Conservation (phyloP, 768 basidiomycete species). For the Boletus pseudopeckii region DNA sequence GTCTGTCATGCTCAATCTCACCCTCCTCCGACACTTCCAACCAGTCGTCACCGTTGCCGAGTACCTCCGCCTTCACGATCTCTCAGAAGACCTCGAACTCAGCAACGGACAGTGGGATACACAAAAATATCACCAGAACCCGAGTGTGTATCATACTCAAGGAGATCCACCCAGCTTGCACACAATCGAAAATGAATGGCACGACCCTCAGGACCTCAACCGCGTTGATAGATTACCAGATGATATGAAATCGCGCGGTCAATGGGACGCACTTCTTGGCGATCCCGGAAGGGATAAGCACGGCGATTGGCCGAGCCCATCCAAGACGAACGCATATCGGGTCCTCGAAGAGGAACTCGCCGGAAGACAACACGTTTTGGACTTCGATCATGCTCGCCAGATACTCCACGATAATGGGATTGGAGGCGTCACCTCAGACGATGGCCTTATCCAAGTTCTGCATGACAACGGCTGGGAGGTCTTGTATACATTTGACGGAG, state of each 20-base stretch:
- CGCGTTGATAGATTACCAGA: conserved; percentile 38
- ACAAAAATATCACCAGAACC: conserved; percentile 30
- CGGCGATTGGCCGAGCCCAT: conserved; percentile 24
- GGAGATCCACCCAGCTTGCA: conserved; percentile 27
- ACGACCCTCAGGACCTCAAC: conserved; percentile 34
- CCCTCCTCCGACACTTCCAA: conserved; percentile 36
- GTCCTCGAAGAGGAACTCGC: conserved; percentile 17
- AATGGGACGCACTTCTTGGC: conserved; percentile 23
- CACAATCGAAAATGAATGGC: conserved; percentile 39
- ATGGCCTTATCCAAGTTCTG: conserved; percentile 28
- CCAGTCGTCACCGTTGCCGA: conserved; percentile 42
- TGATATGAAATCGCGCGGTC: conserved; percentile 32
- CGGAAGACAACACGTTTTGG: conserved; percentile 19
- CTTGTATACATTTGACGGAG: conserved; percentile 38
- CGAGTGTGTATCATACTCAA: conserved; percentile 26
- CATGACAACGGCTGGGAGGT: conserved; percentile 36
- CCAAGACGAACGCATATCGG: conserved; percentile 19
- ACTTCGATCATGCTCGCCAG: conserved; percentile 22
- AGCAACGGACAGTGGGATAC: conserved; percentile 39
- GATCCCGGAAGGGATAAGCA: conserved; percentile 10
- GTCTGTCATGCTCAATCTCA: conserved; percentile 41
- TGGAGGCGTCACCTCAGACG: conserved; percentile 21
- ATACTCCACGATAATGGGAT: conserved; percentile 16
- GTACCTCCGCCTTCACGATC: conserved; percentile 40
- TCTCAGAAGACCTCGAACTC: conserved; percentile 33